These are phyloP conservation scores for Beauveria bassiana DNA, from an alignment of 2,329 filamentous ascomycete genomes.

Conservation along the genomic window DNA sequence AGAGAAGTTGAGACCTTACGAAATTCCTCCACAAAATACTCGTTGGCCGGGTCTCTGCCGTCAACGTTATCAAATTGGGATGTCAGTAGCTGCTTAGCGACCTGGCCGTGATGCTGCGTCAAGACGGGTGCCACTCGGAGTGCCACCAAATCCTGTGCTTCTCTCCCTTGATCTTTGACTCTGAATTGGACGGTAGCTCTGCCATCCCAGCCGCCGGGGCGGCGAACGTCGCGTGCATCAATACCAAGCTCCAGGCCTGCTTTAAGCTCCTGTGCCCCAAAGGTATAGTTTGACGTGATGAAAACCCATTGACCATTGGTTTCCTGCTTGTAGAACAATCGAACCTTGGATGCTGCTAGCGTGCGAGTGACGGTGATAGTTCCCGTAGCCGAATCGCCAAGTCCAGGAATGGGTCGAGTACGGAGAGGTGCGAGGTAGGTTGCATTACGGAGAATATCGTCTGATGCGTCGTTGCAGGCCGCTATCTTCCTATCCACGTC, in stretches of 20 bases:
- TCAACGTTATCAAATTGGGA: no score
- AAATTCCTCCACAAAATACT: rapidly evolving
- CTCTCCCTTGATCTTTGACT: background rate
- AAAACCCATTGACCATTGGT: conserved; percentile 16
- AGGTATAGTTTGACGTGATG: conserved; percentile 18
- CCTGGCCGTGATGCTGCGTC: background rate
- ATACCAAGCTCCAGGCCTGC: conserved; percentile 25
- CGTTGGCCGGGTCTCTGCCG: background rate
- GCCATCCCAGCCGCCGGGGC: conserved; percentile 20
- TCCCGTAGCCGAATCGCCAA: no score
- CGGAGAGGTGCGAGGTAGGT: no score
- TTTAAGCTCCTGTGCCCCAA: conserved; percentile 15
- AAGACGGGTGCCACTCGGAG: background rate
- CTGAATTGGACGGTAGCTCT: conserved; percentile 10
- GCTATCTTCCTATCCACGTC: no score
- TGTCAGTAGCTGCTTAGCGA: no score
- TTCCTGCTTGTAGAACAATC: background rate
- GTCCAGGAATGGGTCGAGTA: no score
- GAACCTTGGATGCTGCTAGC: no score
- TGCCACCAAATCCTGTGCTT: background rate
- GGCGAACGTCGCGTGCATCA: conserved; percentile 24
- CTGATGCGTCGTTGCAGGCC: no score
- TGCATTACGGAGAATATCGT: no score
- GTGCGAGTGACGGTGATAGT: no score
- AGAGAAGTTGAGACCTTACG: no score